Conservation (phyloP, 345 rosid genomes). For the Linum usitatissimum region DNA sequence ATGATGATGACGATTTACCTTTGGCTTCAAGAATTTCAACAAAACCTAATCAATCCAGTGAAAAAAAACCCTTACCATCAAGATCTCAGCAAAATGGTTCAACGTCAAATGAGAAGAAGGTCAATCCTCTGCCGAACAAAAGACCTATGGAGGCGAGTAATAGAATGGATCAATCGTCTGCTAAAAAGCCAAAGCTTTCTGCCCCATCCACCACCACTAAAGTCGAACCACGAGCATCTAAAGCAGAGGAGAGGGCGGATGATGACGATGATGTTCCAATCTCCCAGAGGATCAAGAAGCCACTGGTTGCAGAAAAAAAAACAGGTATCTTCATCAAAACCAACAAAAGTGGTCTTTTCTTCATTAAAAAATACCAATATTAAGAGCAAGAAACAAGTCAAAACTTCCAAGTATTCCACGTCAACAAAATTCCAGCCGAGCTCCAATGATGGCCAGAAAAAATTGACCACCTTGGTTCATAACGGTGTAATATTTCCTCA, state of each 20-base stretch:
- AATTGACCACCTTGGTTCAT: constrained; percentile 94
- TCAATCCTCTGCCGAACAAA: constrained; percentile 36
- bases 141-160: constrained; percentile 58
- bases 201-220: constrained; percentile 30
- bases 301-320: constrained; percentile 34
- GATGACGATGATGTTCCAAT: constrained; percentile 60
- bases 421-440: constrained; percentile 60
- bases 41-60: constrained; percentile 30
- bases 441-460: constrained; percentile 92
- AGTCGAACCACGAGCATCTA: constrained; percentile 42
- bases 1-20: constrained; percentile 48
- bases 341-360: constrained; percentile 37
- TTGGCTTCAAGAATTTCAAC: constrained; percentile 35
- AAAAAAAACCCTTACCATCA: constrained; percentile 41
- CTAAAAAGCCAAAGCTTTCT: constrained; percentile 58
- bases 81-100: constrained; percentile 64
- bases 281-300: constrained; percentile 59
- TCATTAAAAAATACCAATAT: constrained; percentile 37
- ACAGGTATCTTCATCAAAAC: constrained; percentile 34
- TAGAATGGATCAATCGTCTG: constrained; percentile 35
- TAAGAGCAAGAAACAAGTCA: constrained; percentile 45
- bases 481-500: constrained; percentile 95
- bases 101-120: constrained; percentile 32
- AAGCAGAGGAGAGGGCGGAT: constrained; percentile 36
- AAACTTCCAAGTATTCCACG: constrained; percentile 48